Base-by-base conservation (phyloP, 2,329 filamentous ascomycete species). In the Saccharata proteae region DNA sequence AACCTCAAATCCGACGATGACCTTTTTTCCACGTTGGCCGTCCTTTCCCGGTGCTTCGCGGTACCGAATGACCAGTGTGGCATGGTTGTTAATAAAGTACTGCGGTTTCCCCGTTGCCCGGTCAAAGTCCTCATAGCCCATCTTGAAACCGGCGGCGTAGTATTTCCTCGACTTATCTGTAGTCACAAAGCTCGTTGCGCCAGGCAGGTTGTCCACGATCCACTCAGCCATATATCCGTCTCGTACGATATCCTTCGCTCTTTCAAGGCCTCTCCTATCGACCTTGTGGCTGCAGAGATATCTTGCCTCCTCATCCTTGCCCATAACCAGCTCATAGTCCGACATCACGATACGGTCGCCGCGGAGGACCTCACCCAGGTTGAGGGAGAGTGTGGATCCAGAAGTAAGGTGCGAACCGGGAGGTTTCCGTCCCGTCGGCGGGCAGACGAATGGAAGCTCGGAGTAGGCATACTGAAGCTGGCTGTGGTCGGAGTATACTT, bases 381-480 rank as follows among this genome's bases (percentile, higher is more conserved):
- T 93, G 27, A 93, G 67, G 2, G 81, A 75, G 34, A 92, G 71
- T 49, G 72, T 82, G 51, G 84, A 71, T 27, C 83, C 81, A 41
- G 78, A 81, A n/a, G n/a, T n/a, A 32, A 82, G 69, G 35, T 86
- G 67, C 4, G 73, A 74, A 21, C 77, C 78, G 30, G 69, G 65
- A 42, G 73, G 71, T 40, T 63, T 67, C 39, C 71, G 66, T 29
- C 80, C 80, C 6, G 75, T 80, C 1, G 81, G 79, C 8, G 80
- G 80, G 48, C 83, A 92, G 32, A 88, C 80, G 52, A 92, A 93
- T 6, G 84, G 83, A 1, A 92, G 74, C 45, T 90, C 80, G 52
- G 79, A 81, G 61, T 88, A 93, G 43, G 83, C 83, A 70, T 85
- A 92, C 54, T 92, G 83, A n/a, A 93, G 64, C 52, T 90, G 79